Evolutionary conservation across 1,139 yeast genomes (phyloP), one percentile per base, ranked within the genome.

Genomic region (Suhomyces atakaporum): DNA sequence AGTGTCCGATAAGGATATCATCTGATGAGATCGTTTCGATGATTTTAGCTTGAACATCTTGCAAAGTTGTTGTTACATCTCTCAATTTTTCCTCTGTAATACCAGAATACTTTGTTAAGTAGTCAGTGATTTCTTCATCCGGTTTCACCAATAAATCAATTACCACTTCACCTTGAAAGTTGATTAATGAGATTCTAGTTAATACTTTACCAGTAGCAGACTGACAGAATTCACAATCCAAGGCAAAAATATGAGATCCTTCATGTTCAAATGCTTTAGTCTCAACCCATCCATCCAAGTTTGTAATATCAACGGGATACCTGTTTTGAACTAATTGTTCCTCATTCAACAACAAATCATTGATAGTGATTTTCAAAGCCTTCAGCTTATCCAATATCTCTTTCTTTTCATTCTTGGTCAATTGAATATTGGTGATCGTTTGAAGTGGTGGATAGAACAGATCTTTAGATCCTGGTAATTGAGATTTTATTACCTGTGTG

Each of bases 141-240:
- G 97, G 98, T 52, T 84, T 79, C 4, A 92, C 96, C 18, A 79
- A 70, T 45, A 79, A 74, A 54, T 90, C 96, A 41, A 84, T 60
- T 1, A 90, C 61, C 0, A 79, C 74, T 5, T 74, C 71, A 8
- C 75, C 77, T 25, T 79, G 68, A 50, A 78, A 79, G 54, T 86
- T 79, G 2, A 88, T 73, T 12, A 92, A 50, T 1, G 96, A 85
- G 1, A 87, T 79, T 40, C 97, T 69, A 0, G 97, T 81, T 27
- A 90, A 65, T 3, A 80, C 96, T 31, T 74, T 70, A 0, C 87
- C 88, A 2, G 54, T 46, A 0, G 64, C 75, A 0, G 92, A 64
- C 39, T 72, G 64, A 56, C 96, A 88, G 86, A 92, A 92, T 60
- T 92, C 98, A 64, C 98, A 92, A 61, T 92, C 98, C 15, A 92